Percentiles rank a stretch among this genome's conserved stretches.
These are phyloP conservation scores for Paecilomyces sp. DNA, from an alignment of 2,329 filamentous ascomycete species.

Conservation along the genomic window DNA sequence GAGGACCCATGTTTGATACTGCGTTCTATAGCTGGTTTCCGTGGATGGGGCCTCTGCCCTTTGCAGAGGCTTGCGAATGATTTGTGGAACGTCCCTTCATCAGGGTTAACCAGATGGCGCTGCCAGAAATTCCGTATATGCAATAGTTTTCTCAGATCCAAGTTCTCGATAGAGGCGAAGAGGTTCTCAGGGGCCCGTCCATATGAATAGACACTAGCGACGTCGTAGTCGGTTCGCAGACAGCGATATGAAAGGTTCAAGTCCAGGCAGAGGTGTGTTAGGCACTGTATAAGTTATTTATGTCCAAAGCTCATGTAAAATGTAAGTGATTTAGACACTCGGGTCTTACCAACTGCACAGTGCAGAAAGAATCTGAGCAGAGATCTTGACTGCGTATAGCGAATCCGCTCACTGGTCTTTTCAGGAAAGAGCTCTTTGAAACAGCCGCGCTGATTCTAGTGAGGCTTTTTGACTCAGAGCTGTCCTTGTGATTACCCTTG, in stretches of 20 bases:
- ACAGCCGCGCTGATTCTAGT: slow-evolving; percentile 14
- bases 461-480: slow-evolving; percentile 15
- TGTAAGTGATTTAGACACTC: slow-evolving; percentile 1
- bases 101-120: slow-evolving; percentile 25
- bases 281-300: slow-evolving; percentile 14
- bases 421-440: slow-evolving; percentile 14
- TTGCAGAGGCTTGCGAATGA: slow-evolving; percentile 14
- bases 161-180: slow-evolving; percentile 10
- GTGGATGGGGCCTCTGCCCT: slow-evolving; percentile 12
- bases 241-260: slow-evolving; percentile 14
- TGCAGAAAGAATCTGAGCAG: slow-evolving; percentile 18
- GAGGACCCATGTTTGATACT: slow-evolving; percentile 6
- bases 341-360: slow-evolving; percentile 22
- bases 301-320: neutral
- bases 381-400: neutral
- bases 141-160: slow-evolving; percentile 25
- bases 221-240: slow-evolving; percentile 24
- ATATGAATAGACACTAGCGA: slow-evolving; percentile 21
- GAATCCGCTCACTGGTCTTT: slow-evolving; percentile 13
- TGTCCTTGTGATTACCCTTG: neutral
- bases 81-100: slow-evolving; percentile 18
- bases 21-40: slow-evolving; percentile 6
- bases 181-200: neutral
- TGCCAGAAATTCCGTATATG: slow-evolving; percentile 38
- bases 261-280: slow-evolving; percentile 28